Conservation (phyloP, 192 early-diverging fungal species). For the Entomortierella lignicola region DNA sequence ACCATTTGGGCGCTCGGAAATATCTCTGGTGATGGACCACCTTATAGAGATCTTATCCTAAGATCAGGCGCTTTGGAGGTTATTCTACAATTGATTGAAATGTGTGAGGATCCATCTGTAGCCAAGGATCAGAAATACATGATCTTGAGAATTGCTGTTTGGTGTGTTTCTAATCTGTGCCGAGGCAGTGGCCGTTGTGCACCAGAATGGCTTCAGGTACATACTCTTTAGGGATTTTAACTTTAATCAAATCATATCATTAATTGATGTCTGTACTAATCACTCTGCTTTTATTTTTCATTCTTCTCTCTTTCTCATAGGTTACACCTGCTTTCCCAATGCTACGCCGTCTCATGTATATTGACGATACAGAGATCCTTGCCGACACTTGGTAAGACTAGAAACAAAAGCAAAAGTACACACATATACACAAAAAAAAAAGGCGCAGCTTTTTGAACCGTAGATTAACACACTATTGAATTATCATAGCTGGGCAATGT, state of each 20-base stretch:
- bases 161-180: slow-evolving; percentile 52
- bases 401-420: too few species aligned
- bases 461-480: background rate
- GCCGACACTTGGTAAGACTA: slow-evolving; percentile 45
- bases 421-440: too few species aligned
- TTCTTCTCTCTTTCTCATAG: background rate
- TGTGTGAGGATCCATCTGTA: slow-evolving; percentile 48
- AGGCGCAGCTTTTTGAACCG: too few species aligned
- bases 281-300: too few species aligned
- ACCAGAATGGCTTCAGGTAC: slow-evolving; percentile 52
- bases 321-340: slow-evolving; percentile 52
- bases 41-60: slow-evolving; percentile 47
- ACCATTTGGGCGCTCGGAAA: slow-evolving; percentile 54
- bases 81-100: slow-evolving; percentile 45
- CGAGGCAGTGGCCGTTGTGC: slow-evolving; percentile 46
- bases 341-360: slow-evolving; percentile 44
- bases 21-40: slow-evolving; percentile 52
- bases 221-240: background rate
- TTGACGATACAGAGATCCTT: slow-evolving; percentile 49
- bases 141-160: slow-evolving; percentile 50
- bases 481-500: slow-evolving; percentile 53
- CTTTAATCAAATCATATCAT: too few species aligned
- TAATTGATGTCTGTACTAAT: too few species aligned
- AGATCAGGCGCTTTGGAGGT: slow-evolving; percentile 45
- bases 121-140: slow-evolving; percentile 53